These are phyloP conservation scores for Colletotrichum echinochloae DNA, from an alignment of 2,329 filamentous ascomycete genomes.

Conservation along the genomic window DNA sequence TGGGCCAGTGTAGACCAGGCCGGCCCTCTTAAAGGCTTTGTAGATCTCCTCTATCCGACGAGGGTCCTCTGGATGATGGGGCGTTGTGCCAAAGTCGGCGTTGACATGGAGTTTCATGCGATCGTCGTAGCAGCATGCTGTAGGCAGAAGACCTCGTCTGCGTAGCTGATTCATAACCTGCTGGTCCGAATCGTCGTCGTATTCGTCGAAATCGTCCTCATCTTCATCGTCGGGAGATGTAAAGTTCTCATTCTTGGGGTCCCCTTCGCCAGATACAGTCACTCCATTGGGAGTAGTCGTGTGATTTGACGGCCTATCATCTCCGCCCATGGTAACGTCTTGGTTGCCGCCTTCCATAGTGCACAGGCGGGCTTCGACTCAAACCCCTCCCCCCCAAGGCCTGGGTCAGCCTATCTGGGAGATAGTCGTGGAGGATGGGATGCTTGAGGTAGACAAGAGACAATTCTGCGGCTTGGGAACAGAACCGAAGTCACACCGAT, in stretches of 20 bases:
- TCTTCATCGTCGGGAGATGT: slow-evolving; percentile 50
- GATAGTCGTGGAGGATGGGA: background rate
- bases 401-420: background rate
- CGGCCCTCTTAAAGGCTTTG: slow-evolving; percentile 84
- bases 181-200: slow-evolving; percentile 49
- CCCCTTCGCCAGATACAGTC: slow-evolving; percentile 8
- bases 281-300: slow-evolving; percentile 54
- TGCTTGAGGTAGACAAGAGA: background rate
- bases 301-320: slow-evolving; percentile 59
- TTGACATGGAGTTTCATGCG: slow-evolving; percentile 97
- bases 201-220: slow-evolving; percentile 49
- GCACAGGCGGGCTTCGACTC: slow-evolving; percentile 12
- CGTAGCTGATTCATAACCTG: slow-evolving; percentile 54
- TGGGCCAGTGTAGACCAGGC: slow-evolving; percentile 76
- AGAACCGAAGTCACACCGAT: background rate
- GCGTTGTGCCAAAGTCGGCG: slow-evolving; percentile 76
- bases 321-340: slow-evolving; percentile 54
- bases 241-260: slow-evolving; percentile 39
- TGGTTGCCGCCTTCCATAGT: slow-evolving; percentile 35
- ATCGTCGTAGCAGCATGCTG: slow-evolving; percentile 89
- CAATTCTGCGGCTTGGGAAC: background rate
- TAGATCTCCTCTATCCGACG: slow-evolving; percentile 93
- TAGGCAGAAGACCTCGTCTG: slow-evolving; percentile 68
- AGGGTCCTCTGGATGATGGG: slow-evolving; percentile 95
- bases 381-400: slow-evolving; percentile 9